Percentiles rank a stretch among this genome's conserved stretches.
phyloP scores from a whole-genome alignment of 192 early-diverging fungal species.

The Diversispora epigaea region DNA sequence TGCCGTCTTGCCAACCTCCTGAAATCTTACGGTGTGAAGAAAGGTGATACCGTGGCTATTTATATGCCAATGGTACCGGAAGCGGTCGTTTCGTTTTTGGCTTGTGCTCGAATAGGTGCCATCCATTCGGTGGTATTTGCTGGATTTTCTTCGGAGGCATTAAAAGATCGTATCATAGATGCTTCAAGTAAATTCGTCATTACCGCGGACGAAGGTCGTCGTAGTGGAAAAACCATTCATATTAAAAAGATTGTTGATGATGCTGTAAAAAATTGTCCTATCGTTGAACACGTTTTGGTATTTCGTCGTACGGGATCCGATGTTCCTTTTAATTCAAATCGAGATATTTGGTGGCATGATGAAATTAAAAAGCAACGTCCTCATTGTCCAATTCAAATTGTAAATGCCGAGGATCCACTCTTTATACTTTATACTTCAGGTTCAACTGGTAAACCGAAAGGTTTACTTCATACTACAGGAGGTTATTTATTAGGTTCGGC shows the following conservation, averaged over 20 bases:
- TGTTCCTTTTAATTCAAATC: slow-evolving; percentile 70
- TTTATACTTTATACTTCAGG: slow-evolving; percentile 96
- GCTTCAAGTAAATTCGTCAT: slow-evolving; percentile 78
- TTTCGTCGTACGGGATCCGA: slow-evolving; percentile 85
- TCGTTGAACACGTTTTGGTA: slow-evolving; percentile 83
- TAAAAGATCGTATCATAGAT: slow-evolving; percentile 90
- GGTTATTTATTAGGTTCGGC: slow-evolving; percentile 94
- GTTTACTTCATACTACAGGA: slow-evolving; percentile 91
- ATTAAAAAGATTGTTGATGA: slow-evolving; percentile 94
- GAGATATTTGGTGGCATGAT: slow-evolving; percentile 97
- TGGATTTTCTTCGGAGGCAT: slow-evolving; percentile 90
- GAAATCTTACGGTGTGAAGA: slow-evolving; percentile 76
- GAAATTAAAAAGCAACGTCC: slow-evolving; percentile 78
- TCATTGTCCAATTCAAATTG: slow-evolving; percentile 82
- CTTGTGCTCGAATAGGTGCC: slow-evolving; percentile 90
- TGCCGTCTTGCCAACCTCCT: slow-evolving; percentile 84
- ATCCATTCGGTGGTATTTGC: slow-evolving; percentile 97
- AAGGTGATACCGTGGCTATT: slow-evolving; percentile 93
- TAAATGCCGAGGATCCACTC: slow-evolving; percentile 89
- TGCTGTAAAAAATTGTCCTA: slow-evolving; percentile 74
- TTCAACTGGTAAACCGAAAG: slow-evolving; percentile 88
- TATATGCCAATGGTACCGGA: slow-evolving; percentile 99
- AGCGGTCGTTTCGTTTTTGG: slow-evolving; percentile 88
- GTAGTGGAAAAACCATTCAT: slow-evolving; percentile 85
- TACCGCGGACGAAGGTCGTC: slow-evolving; percentile 92